These are phyloP conservation scores for Huntiella abstrusa DNA, from an alignment of 2,329 filamentous ascomycete genomes.

Conservation along the genomic window DNA sequence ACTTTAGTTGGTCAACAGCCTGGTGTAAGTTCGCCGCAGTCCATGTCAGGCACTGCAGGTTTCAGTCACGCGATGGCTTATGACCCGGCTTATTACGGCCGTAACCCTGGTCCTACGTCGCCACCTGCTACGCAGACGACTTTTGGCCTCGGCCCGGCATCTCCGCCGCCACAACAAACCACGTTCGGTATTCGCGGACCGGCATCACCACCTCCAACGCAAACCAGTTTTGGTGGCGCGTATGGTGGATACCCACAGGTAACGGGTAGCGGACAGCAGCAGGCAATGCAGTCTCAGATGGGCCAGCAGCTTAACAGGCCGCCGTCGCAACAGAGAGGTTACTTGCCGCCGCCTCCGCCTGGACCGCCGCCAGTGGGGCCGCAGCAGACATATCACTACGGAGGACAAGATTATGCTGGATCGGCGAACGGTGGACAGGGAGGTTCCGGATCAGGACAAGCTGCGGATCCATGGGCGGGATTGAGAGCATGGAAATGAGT, in stretches of 20 bases:
- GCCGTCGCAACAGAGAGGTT: conserved; percentile 27
- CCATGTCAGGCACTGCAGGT: conserved; percentile 2
- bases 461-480: conserved; percentile 32
- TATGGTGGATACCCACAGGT: conserved; percentile 16
- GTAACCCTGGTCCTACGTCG: conserved; percentile 37
- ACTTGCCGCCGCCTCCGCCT: conserved; percentile 44
- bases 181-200: conserved; percentile 19
- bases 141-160: conserved; percentile 28
- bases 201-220: conserved; percentile 40
- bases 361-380: conserved; percentile 42
- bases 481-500: conserved; percentile 32
- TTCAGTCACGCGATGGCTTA: conserved; percentile 32
- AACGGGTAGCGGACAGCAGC: conserved; percentile 15
- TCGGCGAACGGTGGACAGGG: conserved; percentile 11
- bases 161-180: conserved; percentile 39
- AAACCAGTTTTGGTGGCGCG: conserved; percentile 30
- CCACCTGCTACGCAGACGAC: conserved; percentile 43
- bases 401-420: conserved; percentile 18
- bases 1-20: conserved; percentile 20
- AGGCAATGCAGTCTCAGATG: conserved; percentile 16
- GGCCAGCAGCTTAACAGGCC: conserved; percentile 16
- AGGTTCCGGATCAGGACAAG: conserved; percentile 21
- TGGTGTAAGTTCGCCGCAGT: conserved; percentile 12
- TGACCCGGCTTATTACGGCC: conserved; percentile 40
- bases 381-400: conserved; percentile 42